Conservation (phyloP, 208 protist genomes). For the Acanthamoeba lenticulata region DNA sequence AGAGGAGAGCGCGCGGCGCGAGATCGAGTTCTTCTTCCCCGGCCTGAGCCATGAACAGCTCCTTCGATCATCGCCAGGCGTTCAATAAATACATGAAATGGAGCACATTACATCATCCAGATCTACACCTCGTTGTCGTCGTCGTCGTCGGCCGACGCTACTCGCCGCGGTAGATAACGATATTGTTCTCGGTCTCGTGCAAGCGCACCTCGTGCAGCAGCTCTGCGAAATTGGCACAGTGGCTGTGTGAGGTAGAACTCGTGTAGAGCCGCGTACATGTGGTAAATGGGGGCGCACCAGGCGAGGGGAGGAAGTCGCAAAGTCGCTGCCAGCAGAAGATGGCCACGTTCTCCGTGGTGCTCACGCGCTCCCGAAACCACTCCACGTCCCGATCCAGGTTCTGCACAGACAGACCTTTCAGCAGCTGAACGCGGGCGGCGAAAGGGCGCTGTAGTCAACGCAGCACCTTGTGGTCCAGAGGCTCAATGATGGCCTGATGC, state of each 20-base stretch:
- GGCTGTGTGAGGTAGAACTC: no score
- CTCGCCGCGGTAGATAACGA: slow-evolving; percentile 69
- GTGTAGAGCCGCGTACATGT: background rate
- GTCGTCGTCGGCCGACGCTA: no score
- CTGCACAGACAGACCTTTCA: background rate
- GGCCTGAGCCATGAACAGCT: background rate
- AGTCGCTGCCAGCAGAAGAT: slow-evolving; percentile 74
- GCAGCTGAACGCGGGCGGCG: background rate
- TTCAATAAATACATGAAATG: no score
- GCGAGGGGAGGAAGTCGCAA: background rate
- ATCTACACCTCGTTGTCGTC: no score
- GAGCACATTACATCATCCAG: no score
- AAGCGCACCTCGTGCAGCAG: slow-evolving; percentile 74
- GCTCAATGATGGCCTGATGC: background rate
- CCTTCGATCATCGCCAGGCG: background rate
- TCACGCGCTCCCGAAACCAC: slow-evolving; percentile 52
- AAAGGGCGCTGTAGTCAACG: background rate
- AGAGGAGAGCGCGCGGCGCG: slow-evolving; percentile 10
- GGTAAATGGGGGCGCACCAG: background rate
- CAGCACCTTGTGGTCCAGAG: slow-evolving; percentile 63
- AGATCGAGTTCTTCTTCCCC: slow-evolving; percentile 65
- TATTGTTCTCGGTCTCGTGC: slow-evolving; percentile 75
- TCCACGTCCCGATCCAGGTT: slow-evolving; percentile 77
- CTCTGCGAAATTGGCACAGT: no score
- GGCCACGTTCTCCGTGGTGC: slow-evolving; percentile 78